These are phyloP conservation scores for Yarrowia keelungensis DNA, from an alignment of 805 yeast species.

Conservation along the genomic window DNA sequence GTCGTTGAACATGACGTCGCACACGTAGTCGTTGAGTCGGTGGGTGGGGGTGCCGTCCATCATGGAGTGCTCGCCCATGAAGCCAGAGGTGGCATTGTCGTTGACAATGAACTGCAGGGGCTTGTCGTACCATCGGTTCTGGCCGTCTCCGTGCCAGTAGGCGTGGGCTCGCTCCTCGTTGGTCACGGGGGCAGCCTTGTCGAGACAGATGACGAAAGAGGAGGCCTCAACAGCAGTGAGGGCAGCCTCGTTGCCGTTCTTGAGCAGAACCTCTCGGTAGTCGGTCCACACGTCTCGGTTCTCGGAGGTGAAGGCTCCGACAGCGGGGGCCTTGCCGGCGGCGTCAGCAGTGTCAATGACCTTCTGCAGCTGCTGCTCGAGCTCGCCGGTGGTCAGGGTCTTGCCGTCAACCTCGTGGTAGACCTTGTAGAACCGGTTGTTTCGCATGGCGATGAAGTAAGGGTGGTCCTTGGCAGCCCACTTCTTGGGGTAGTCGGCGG, in stretches of 20 bases:
- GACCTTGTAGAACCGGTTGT: slow-evolving; percentile 83
- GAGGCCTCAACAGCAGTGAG: slow-evolving; percentile 75
- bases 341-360: slow-evolving; percentile 57
- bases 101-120: slow-evolving; percentile 84
- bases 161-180: slow-evolving; percentile 82
- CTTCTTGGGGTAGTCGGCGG: slow-evolving; percentile 44
- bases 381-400: slow-evolving; percentile 51
- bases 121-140: slow-evolving; percentile 90
- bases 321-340: slow-evolving; percentile 57
- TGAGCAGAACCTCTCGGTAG: slow-evolving; percentile 62
- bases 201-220: slow-evolving; percentile 82
- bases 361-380: slow-evolving; percentile 61
- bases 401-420: slow-evolving; percentile 51
- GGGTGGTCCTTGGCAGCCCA: slow-evolving; percentile 53
- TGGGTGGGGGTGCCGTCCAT: slow-evolving; percentile 99
- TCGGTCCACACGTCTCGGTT: slow-evolving; percentile 84
- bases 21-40: slow-evolving; percentile 79
- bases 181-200: slow-evolving; percentile 72
- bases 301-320: slow-evolving; percentile 82
- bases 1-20: slow-evolving; percentile 61
- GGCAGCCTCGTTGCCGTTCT: slow-evolving; percentile 63
- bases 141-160: slow-evolving; percentile 96
- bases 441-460: slow-evolving; percentile 73
- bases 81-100: slow-evolving; percentile 87
- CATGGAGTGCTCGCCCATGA: slow-evolving; percentile 93